phyloP scores from a whole-genome alignment of 371 early-diverging fungal species.

The Rhizomucor pusillus region DNA sequence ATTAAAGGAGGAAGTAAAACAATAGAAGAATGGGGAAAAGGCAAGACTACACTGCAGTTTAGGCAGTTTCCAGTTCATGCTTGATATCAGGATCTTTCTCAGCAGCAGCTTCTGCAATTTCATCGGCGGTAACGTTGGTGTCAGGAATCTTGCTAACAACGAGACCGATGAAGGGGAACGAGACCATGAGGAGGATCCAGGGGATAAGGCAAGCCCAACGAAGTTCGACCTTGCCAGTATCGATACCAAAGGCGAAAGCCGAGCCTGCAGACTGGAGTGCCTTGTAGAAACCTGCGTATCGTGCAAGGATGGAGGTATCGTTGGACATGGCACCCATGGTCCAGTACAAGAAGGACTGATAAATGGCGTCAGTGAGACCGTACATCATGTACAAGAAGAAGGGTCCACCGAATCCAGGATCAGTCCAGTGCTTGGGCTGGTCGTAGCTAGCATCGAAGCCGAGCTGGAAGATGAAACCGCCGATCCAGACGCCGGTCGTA shows the following conservation, averaged over 20 bases:
- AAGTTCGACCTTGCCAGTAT: constrained; percentile 26
- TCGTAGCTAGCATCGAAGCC: constrained; percentile 32
- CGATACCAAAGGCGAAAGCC: constrained; percentile 38
- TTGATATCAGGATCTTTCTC: too few species aligned
- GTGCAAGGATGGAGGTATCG: constrained; percentile 62
- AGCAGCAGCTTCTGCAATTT: constrained; percentile 3
- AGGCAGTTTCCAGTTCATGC: too few species aligned
- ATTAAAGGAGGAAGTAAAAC: too few species aligned
- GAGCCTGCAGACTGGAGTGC: constrained; percentile 59
- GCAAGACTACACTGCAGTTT: too few species aligned
- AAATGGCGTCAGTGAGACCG: constrained; percentile 68
- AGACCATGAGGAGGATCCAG: constrained; percentile 33
- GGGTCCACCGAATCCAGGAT: constrained; percentile 44
- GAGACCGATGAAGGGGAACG: constrained; percentile 30
- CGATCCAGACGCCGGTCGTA: constrained; percentile 60
- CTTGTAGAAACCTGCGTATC: constrained; percentile 77
- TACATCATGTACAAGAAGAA: constrained; percentile 65
- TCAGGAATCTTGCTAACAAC: constrained; percentile 29
- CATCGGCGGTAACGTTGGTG: constrained; percentile 19
- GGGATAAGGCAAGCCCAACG: constrained; percentile 33
- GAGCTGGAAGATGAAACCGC: constrained; percentile 59
- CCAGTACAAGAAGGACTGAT: constrained; percentile 76
- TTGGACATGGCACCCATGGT: constrained; percentile 76
- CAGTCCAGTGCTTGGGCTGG: constrained; percentile 26
- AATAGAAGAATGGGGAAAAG: too few species aligned